phyloP scores from a whole-genome alignment of 2,329 filamentous ascomycete genomes.

The Fusarium sp. region DNA sequence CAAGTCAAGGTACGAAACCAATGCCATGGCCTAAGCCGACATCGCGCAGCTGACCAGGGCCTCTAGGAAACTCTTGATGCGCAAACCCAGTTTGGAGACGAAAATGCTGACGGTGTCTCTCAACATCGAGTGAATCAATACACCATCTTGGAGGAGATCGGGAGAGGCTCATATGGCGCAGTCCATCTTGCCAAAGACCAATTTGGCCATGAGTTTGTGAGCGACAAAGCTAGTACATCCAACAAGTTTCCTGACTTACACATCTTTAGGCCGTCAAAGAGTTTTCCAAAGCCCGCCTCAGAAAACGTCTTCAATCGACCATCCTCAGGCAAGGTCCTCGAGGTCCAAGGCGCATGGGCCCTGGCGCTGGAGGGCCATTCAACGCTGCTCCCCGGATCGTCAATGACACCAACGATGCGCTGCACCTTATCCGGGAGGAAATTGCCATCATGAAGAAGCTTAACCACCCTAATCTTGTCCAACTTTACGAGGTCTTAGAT shows the following conservation, averaged over 20 bases:
- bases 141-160: slow-evolving; percentile 92
- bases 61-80: slow-evolving; percentile 89
- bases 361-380: slow-evolving; percentile 44
- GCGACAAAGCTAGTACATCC: slow-evolving; percentile 45
- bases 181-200: slow-evolving; percentile 93
- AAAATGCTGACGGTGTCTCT: slow-evolving; percentile 81
- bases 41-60: slow-evolving; percentile 18
- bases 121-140: slow-evolving; percentile 96
- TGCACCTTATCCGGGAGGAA: slow-evolving; percentile 92
- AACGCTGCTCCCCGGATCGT: slow-evolving; percentile 50
- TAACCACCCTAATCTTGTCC: slow-evolving; percentile 92
- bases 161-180: slow-evolving; percentile 93
- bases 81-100: slow-evolving; percentile 85
- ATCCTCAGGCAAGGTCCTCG: slow-evolving; percentile 70
- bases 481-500: slow-evolving; percentile 92
- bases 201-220: slow-evolving; percentile 91
- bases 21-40: neutral
- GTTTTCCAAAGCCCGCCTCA: slow-evolving; percentile 91
- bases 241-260: slow-evolving; percentile 20
- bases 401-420: slow-evolving; percentile 73
- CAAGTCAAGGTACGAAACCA: slow-evolving; percentile 63
- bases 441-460: slow-evolving; percentile 99
- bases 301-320: slow-evolving; percentile 90
- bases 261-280: slow-evolving; percentile 86
- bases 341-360: slow-evolving; percentile 48